A percentile compares a stretch with the other conserved stretches of the same genome.
phyloP scores from a whole-genome alignment of 2,329 filamentous ascomycete species.

The Aspergillus versicolor region DNA sequence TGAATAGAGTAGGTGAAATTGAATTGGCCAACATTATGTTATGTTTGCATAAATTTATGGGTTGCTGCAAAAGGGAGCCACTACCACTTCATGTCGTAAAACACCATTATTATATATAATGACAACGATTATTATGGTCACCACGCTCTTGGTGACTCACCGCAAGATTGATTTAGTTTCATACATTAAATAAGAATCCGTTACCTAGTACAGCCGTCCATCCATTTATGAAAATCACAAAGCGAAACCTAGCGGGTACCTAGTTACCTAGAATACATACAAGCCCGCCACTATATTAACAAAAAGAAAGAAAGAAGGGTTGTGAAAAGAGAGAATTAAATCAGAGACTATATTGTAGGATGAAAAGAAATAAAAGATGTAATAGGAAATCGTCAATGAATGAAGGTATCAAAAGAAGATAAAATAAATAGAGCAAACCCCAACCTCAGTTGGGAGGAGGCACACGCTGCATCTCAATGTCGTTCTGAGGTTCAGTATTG shows the following conservation, averaged over 20 bases:
- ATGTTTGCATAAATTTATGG: too few species aligned
- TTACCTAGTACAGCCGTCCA: constrained; percentile 2
- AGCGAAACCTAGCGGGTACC: neutral
- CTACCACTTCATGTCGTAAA: too few species aligned
- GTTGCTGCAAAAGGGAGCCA: too few species aligned
- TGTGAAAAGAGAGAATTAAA: neutral
- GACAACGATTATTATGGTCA: too few species aligned
- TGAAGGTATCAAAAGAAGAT: constrained; percentile 12
- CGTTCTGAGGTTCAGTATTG: constrained; percentile 52
- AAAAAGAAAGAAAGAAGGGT: constrained; percentile 2
- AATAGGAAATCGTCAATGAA: constrained; percentile 1
- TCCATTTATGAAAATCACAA: constrained; percentile 4
- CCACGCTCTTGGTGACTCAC: neutral
- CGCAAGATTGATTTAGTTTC: neutral
- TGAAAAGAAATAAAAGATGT: neutral
- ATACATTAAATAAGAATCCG: neutral
- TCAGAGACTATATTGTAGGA: neutral
- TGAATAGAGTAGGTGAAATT: too few species aligned
- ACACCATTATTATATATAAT: too few species aligned
- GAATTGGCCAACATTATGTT: too few species aligned
- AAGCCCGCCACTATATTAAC: constrained; percentile 5
- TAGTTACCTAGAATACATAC: constrained; percentile 7
- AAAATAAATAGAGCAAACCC: constrained; percentile 3
- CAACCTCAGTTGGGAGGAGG: constrained; percentile 22
- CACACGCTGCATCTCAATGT: constrained; percentile 73